These are phyloP conservation scores for Amaranthus tricolor DNA, from an alignment of 179 eudicot species.

Conservation along the genomic window DNA sequence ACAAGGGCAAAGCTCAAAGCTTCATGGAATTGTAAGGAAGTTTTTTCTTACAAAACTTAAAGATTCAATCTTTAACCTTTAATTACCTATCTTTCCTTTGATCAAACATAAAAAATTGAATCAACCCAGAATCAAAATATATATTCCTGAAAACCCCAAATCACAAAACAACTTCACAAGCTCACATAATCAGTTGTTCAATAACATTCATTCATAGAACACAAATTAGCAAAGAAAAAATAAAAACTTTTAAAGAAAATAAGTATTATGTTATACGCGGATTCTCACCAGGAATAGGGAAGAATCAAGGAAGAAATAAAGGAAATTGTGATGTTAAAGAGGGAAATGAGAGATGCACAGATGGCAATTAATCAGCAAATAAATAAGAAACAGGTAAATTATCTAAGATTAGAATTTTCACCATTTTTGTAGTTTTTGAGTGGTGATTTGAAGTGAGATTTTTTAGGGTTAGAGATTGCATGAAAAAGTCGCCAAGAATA, in stretches of 20 bases:
- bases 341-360: slow-evolving; percentile 16
- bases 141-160: neutral
- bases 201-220: neutral
- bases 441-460: neutral
- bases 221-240: slow-evolving; percentile 3
- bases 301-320: slow-evolving; percentile 35
- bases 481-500: slow-evolving; percentile 12
- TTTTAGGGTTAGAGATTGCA: neutral
- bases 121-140: slow-evolving; percentile 11
- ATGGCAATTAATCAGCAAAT: slow-evolving; percentile 15
- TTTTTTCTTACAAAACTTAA: slow-evolving; percentile 10
- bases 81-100: neutral
- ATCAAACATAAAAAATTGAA: neutral
- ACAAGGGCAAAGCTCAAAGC: neutral
- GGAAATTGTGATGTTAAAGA: slow-evolving; percentile 33
- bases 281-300: slow-evolving; percentile 44
- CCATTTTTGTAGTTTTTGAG: neutral
- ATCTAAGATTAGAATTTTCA: slow-evolving; percentile 26
- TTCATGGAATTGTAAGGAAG: neutral
- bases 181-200: slow-evolving; percentile 12
- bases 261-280: slow-evolving; percentile 5
- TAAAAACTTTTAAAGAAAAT: slow-evolving; percentile 3
- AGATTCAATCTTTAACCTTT: slow-evolving; percentile 6
- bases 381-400: slow-evolving; percentile 17
- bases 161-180: slow-evolving; percentile 18